Conservation (phyloP, 2,329 filamentous ascomycete species). For the Paraphoma chrysanthemicola region DNA sequence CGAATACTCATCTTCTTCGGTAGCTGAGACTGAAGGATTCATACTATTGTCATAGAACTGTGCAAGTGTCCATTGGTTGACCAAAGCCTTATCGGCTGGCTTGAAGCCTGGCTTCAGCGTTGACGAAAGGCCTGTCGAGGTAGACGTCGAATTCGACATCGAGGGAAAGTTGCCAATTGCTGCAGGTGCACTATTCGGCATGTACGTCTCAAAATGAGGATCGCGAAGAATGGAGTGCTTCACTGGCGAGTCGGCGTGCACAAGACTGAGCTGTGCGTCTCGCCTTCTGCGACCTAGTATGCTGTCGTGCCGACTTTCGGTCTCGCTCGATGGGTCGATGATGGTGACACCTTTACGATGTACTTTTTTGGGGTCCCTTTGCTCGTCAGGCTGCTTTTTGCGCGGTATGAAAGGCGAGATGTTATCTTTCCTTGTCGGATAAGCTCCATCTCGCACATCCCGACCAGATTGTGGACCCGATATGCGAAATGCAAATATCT, state of each 20-base stretch:
- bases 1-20: constrained; percentile 85
- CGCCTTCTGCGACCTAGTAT: constrained; percentile 27
- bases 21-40: constrained; percentile 78
- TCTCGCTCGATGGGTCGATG: constrained; percentile 63
- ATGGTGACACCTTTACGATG: constrained; percentile 73
- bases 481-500: constrained; percentile 92
- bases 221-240: constrained; percentile 54
- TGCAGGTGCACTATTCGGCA: constrained; percentile 25
- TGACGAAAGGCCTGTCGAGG: constrained; percentile 34
- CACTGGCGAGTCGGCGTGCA: constrained; percentile 42
- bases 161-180: constrained; percentile 26
- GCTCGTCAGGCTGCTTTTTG: constrained; percentile 49
- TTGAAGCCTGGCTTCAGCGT: constrained; percentile 43
- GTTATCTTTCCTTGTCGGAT: constrained; percentile 77
- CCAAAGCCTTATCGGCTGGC: constrained; percentile 77
- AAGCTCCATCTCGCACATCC: constrained; percentile 76
- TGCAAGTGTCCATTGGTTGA: constrained; percentile 86
- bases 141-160: constrained; percentile 35
- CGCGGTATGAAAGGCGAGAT: constrained; percentile 88
- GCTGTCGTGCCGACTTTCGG: constrained; percentile 26
- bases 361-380: constrained; percentile 69
- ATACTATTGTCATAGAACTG: constrained; percentile 86
- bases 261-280: constrained; percentile 28
- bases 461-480: constrained; percentile 81
- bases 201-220: constrained; percentile 44